Percentiles rank a stretch among this genome's conserved stretches.
Conservation (phyloP, 2,329 filamentous ascomycete species). For the Talaromyces sp. region DNA sequence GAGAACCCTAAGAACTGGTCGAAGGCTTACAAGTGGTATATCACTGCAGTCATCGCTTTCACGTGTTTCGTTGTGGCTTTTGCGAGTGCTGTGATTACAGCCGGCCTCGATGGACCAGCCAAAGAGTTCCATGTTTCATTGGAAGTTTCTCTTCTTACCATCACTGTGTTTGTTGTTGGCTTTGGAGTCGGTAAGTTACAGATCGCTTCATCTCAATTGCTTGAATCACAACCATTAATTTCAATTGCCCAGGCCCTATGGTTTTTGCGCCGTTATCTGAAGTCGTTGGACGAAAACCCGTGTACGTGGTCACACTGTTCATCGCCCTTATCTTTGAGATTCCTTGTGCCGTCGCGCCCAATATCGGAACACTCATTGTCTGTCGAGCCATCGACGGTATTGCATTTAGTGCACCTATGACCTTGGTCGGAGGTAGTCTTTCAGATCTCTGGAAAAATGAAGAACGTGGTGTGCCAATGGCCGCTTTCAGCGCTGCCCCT, state of each 20-base stretch:
- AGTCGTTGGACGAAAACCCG: slow-evolving; percentile 65
- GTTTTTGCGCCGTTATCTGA: slow-evolving; percentile 75
- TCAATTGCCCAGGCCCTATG: slow-evolving; percentile 58
- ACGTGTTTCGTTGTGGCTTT: slow-evolving; percentile 74
- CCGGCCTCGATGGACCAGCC: slow-evolving; percentile 64
- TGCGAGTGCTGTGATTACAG: slow-evolving; percentile 70
- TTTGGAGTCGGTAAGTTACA: slow-evolving; percentile 65
- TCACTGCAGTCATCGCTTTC: slow-evolving; percentile 76
- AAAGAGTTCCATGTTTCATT: slow-evolving; percentile 64
- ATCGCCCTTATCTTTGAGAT: slow-evolving; percentile 75
- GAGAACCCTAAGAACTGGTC: slow-evolving; percentile 85
- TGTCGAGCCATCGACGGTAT: slow-evolving; percentile 77
- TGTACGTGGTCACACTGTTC: slow-evolving; percentile 66
- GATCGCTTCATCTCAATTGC: background rate
- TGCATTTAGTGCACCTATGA: slow-evolving; percentile 82
- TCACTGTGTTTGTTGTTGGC: slow-evolving; percentile 75
- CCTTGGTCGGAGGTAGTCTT: slow-evolving; percentile 74
- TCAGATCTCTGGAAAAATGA: slow-evolving; percentile 82
- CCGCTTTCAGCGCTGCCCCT: slow-evolving; percentile 75
- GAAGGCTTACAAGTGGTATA: slow-evolving; percentile 74
- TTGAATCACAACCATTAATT: background rate
- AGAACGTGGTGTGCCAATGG: slow-evolving; percentile 82
- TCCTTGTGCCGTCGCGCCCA: slow-evolving; percentile 71
- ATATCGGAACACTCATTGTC: slow-evolving; percentile 71
- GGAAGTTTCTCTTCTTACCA: slow-evolving; percentile 67